A percentile compares a stretch with the other conserved stretches of the same genome.
phyloP scores from a whole-genome alignment of 768 basidiomycete genomes.

The Leccinum boreale region DNA sequence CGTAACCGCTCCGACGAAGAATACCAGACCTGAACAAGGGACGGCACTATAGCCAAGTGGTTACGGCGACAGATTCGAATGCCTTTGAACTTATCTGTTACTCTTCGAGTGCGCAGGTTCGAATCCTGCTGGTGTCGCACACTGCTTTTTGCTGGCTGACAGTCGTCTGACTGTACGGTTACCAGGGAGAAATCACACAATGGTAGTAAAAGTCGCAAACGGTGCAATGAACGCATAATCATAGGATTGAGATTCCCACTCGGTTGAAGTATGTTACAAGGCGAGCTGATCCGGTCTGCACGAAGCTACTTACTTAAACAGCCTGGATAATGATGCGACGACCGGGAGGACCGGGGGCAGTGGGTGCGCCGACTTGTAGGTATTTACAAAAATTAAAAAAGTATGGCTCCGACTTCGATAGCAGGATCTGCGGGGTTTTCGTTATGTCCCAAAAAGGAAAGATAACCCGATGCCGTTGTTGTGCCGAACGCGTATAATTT shows the following conservation, averaged over 20 bases:
- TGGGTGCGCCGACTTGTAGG: neutral
- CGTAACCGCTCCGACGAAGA: neutral
- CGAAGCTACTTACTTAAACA: neutral
- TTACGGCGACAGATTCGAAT: slow-evolving; percentile 77
- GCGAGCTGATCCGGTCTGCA: neutral
- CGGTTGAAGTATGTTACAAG: neutral
- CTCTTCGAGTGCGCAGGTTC: slow-evolving; percentile 69
- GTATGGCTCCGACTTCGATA: neutral
- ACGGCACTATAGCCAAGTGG: slow-evolving; percentile 67
- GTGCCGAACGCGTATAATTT: slow-evolving; percentile 22
- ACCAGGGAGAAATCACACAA: neutral
- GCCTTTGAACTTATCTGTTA: slow-evolving; percentile 43
- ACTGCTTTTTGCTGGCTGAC: slow-evolving; percentile 7
- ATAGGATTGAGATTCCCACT: neutral
- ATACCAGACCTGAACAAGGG: too few relatives aligned
- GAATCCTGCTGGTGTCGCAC: slow-evolving; percentile 61
- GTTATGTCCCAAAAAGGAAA: slow-evolving; percentile 12
- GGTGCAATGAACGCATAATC: neutral
- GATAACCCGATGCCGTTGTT: slow-evolving; percentile 11
- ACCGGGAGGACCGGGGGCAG: neutral
- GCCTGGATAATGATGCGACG: neutral
- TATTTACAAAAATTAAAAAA: neutral
- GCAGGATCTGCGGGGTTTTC: slow-evolving; percentile 11
- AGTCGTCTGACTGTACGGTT: neutral
- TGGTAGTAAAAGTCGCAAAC: neutral